phyloP scores from a whole-genome alignment of 208 protist genomes.

The Leptomonas pyrrhocoris region DNA sequence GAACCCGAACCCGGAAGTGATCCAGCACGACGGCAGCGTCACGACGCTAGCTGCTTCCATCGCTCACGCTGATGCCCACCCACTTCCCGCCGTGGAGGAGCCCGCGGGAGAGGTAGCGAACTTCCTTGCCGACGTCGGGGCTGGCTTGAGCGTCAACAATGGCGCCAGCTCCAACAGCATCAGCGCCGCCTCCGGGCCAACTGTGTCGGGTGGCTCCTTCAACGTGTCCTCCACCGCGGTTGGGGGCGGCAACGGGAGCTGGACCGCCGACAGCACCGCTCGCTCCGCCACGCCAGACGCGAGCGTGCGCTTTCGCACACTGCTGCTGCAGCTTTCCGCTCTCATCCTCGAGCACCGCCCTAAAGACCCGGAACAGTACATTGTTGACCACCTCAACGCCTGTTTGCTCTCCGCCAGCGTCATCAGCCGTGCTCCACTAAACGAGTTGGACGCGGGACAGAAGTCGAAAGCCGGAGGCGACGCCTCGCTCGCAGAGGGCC shows the following conservation, averaged over 20 bases:
- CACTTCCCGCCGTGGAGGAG: conserved; percentile 4
- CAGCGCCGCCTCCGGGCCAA: background rate
- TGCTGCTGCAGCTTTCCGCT: conserved; percentile 48
- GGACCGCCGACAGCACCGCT: background rate
- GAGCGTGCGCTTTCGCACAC: conserved; percentile 30
- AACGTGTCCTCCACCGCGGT: background rate
- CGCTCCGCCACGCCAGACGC: conserved; percentile 3
- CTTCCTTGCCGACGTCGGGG: conserved; percentile 36
- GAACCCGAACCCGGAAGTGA: conserved; percentile 34
- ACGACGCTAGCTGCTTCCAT: conserved; percentile 13
- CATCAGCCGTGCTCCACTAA: conserved; percentile 7
- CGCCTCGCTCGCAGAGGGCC: background rate
- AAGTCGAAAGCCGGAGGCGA: background rate
- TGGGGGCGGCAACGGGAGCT: background rate
- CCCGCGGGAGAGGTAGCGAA: conserved; percentile 39
- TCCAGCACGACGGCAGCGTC: conserved; percentile 39
- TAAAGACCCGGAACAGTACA: conserved; percentile 60
- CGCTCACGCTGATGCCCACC: background rate
- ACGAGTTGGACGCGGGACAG: background rate
- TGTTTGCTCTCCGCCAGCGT: conserved; percentile 34
- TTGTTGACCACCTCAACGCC: conserved; percentile 54
- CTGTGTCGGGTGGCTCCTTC: background rate
- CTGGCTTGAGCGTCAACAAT: conserved; percentile 8
- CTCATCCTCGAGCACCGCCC: conserved; percentile 40
- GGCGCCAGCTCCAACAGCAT: background rate